These are phyloP conservation scores for Penicillium taxi DNA, from an alignment of 495 filamentous ascomycete species.

Conservation along the genomic window DNA sequence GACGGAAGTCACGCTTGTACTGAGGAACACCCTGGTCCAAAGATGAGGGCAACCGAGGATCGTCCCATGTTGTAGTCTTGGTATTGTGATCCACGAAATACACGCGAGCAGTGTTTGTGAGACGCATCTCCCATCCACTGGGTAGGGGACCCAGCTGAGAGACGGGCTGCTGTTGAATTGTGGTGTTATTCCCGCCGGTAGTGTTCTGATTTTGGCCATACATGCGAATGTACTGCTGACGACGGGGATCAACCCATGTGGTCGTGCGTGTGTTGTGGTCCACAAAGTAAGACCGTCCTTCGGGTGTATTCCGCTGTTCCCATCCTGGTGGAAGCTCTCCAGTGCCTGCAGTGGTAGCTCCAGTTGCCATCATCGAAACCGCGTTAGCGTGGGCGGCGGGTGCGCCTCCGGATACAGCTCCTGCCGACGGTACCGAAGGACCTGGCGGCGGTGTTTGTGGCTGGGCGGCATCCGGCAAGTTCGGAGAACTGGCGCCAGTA, in stretches of 20 bases:
- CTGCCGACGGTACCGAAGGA: constrained; percentile 6
- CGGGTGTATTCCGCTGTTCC: constrained; percentile 92
- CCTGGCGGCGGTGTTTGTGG: constrained; percentile 41
- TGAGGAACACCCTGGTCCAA: constrained; percentile 97
- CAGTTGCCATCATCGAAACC: constrained; percentile 86
- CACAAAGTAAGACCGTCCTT: constrained; percentile 95
- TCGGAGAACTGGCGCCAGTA: constrained; percentile 89
- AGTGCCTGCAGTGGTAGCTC: constrained; percentile 87
- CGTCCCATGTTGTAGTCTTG: constrained; percentile 99
- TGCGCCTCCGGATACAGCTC: constrained; percentile 38
- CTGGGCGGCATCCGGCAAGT: constrained; percentile 55
- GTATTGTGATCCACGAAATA: constrained; percentile 99
- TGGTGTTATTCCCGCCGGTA: constrained; percentile 61
- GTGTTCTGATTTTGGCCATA: constrained; percentile 59
- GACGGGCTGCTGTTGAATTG: constrained; percentile 94
- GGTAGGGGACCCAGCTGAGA: constrained; percentile 95
- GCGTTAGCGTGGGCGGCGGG: constrained; percentile 43
- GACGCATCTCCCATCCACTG: constrained; percentile 98
- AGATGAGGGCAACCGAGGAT: constrained; percentile 89
- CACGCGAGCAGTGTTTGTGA: constrained; percentile 94
- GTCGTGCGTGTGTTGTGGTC: constrained; percentile 98
- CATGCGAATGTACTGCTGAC: constrained; percentile 97
- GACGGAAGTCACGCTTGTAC: constrained; percentile 97
- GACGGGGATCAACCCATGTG: constrained; percentile 97
- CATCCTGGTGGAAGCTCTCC: constrained; percentile 93